Conservation (phyloP, 441 rosid species). For the Mallotus repandus region DNA sequence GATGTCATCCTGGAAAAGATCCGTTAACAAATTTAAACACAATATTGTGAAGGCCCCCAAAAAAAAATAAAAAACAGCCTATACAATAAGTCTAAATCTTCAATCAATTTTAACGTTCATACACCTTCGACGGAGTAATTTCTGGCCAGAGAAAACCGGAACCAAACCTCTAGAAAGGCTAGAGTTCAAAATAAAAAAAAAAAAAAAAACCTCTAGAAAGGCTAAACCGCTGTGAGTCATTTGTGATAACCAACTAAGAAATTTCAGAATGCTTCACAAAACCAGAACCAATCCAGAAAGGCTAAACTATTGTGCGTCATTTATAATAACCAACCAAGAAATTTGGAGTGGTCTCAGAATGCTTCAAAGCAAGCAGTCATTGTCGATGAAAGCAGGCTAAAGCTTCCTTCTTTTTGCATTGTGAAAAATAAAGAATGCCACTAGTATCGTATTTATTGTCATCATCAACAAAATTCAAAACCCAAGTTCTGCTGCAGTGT, state of each 20-base stretch:
- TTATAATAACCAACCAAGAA: neutral
- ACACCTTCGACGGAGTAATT: neutral
- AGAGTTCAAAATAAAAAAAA: no score
- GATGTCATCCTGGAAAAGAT: neutral
- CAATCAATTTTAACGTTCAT: neutral
- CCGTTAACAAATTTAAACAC: neutral
- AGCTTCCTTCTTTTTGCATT: neutral
- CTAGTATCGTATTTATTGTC: constrained; percentile 16
- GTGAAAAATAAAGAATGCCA: neutral
- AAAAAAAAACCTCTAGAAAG: no score
- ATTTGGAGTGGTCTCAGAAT: neutral
- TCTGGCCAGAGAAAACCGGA: neutral
- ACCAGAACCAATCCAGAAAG: neutral
- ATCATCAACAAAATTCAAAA: constrained; percentile 10
- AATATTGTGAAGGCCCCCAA: no score
- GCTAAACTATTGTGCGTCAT: neutral
- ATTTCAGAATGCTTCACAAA: no score
- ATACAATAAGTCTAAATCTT: neutral
- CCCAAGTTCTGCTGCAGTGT: neutral
- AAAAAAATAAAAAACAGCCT: neutral
- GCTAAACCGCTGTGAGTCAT: no score
- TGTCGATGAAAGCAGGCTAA: constrained; percentile 6
- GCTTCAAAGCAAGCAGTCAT: neutral
- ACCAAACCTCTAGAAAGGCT: no score
- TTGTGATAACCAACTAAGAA: no score